phyloP scores from a whole-genome alignment of 495 filamentous ascomycete genomes.

The Glonium stellatum region DNA sequence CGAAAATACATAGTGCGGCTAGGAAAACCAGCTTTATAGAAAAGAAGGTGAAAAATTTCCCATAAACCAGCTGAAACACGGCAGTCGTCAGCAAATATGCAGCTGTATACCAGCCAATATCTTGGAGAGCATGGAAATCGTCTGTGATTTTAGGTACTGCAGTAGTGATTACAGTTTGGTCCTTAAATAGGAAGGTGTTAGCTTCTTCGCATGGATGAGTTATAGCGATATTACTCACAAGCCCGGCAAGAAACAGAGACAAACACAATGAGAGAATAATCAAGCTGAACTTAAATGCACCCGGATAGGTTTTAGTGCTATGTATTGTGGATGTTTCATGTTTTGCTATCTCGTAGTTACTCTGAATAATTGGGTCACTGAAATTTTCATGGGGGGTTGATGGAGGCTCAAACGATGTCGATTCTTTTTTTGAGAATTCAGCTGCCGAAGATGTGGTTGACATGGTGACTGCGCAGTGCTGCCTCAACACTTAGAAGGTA shows the following conservation, averaged over 20 bases:
- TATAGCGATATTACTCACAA: not conserved
- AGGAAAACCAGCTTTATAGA: constrained; percentile 10
- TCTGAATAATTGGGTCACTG: not conserved
- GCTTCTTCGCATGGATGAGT: not conserved
- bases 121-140: constrained; percentile 41
- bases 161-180: constrained; percentile 32
- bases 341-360: not conserved
- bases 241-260: constrained; percentile 1
- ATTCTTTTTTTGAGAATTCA: not conserved
- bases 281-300: not conserved
- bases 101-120: constrained; percentile 51
- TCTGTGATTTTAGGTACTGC: constrained; percentile 48
- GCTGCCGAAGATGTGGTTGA: not conserved
- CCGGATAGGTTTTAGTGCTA: not conserved
- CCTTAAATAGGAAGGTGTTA: constrained; percentile 5
- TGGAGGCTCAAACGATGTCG: not conserved
- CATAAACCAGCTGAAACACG: constrained; percentile 47
- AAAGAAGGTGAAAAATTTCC: constrained; percentile 45
- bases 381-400: not conserved
- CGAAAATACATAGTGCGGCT: constrained; percentile 35
- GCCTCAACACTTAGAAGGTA: not conserved
- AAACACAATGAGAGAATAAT: constrained; percentile 1
- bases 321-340: not conserved
- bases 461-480: not conserved
- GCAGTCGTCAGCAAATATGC: constrained; percentile 51